Base-by-base conservation (phyloP, 768 basidiomycete genomes). In the Termitomyces sp. region DNA sequence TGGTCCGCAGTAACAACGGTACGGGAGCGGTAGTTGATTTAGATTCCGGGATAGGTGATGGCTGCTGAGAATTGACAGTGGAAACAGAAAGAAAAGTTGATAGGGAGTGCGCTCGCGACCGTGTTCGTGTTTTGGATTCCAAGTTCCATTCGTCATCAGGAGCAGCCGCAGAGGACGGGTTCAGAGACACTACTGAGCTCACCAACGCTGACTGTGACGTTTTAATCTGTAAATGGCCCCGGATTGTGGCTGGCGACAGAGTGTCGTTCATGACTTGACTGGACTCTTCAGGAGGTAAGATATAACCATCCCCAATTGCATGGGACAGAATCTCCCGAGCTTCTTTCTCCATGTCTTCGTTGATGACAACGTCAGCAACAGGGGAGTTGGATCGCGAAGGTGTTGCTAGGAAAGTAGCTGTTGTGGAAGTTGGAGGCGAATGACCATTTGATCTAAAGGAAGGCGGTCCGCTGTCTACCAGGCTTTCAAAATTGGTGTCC, bases 1-100 rank as follows among this genome's bases (percentile, higher is more conserved):
- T 57, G 5, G 75, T 72, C 33, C 72, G 66, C 34, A 77, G 64
- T 54, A 80, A 57, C 36, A 75, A 72, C 5, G 59, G 62, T 16
- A 59, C 49, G 33, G 56, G 53, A 5, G 56, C 58, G 3, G 49
- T 27, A 7, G 13, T 44, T 8, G 44, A 30, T 32, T 44, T 14
- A 2, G 7, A 30, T 18, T 54, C 54, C 44, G 46, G 40, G 56
- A 50, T 16, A 40, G 57, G 34, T 26, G 56, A 55, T 20, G 39
- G 22, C 14, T 46, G 56, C 10, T 48, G 53, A 30, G 33, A 42
- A 13, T 45, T 45, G 14, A 36, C n/a, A 16, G 50, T 49, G 34
- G 60, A 61, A 22, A n/a, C 32, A 20, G 65, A 54, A 6, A 52
- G 44, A 22, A 62, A 55, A 22, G 51, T 27, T 18, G 60, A 56